A percentile compares a stretch with the other conserved stretches of the same genome.
Evolutionary conservation across 129 eudicot species (phyloP).

Genomic region (Smallanthus sonchifolius): DNA sequence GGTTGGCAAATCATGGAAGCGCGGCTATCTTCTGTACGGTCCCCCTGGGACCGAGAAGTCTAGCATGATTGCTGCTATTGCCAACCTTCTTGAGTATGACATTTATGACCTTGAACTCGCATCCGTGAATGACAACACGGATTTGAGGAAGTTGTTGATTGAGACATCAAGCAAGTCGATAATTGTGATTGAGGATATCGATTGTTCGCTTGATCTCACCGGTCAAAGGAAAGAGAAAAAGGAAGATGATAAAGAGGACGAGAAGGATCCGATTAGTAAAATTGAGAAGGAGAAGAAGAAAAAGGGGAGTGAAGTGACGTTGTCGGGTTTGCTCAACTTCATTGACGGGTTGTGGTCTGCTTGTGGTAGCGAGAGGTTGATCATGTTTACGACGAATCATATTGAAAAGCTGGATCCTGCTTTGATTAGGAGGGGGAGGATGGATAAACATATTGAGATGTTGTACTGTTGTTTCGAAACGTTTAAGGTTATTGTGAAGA

Average conservation of each 20-base stretch:
- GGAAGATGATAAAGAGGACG: constrained; percentile 16
- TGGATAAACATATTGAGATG: constrained; percentile 38
- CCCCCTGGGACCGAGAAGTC: too few relatives aligned
- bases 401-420: constrained; percentile 45
- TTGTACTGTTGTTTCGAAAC: constrained; percentile 34
- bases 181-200: too few relatives aligned
- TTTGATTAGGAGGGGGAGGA: constrained; percentile 30
- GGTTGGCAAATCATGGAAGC: too few relatives aligned
- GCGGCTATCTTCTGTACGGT: too few relatives aligned
- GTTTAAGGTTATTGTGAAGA: constrained; percentile 25
- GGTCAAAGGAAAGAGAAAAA: constrained; percentile 37
- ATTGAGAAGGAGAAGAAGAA: not conserved
- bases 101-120: constrained; percentile 57
- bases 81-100: constrained; percentile 52
- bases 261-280: too few relatives aligned
- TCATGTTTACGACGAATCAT: constrained; percentile 51
- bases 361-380: constrained; percentile 54
- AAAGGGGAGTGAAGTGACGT: constrained; percentile 44
- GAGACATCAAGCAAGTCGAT: constrained; percentile 48
- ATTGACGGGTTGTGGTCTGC: constrained; percentile 66
- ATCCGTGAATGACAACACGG: constrained; percentile 48
- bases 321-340: constrained; percentile 50
- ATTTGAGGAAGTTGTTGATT: constrained; percentile 47
- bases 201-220: too few relatives aligned
- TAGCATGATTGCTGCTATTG: constrained; percentile 62